Conservation (phyloP, 2,329 filamentous ascomycete species). For the Pyricularia sp. region DNA sequence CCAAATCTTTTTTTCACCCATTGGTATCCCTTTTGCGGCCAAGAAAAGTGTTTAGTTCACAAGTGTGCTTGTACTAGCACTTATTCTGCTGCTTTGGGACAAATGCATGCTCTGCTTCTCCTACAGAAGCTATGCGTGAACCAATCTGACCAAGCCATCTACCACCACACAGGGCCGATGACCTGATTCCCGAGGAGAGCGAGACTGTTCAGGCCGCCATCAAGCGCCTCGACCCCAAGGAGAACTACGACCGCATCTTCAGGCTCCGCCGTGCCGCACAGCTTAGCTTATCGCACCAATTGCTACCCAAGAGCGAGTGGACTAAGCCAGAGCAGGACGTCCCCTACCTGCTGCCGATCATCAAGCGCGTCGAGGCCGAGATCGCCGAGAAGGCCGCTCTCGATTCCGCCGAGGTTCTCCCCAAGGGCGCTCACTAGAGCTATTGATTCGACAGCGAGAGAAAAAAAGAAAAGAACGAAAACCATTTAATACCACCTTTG, state of each 20-base stretch:
- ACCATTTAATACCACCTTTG: not conserved
- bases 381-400: conserved; percentile 40
- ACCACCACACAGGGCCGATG: conserved; percentile 62
- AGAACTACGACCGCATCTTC: conserved; percentile 94
- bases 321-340: conserved; percentile 48
- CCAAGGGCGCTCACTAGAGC: conserved; percentile 34
- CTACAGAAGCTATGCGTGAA: not conserved
- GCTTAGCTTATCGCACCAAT: conserved; percentile 53
- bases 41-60: not conserved
- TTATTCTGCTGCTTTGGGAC: not conserved
- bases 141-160: not conserved
- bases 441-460: not conserved
- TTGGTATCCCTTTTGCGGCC: not conserved
- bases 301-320: conserved; percentile 54
- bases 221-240: conserved; percentile 81
- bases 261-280: conserved; percentile 93
- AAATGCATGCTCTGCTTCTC: not conserved
- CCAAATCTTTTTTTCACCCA: not conserved
- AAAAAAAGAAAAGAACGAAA: conserved; percentile 1
- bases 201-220: conserved; percentile 79
- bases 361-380: conserved; percentile 40
- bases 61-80: not conserved
- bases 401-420: conserved; percentile 34
- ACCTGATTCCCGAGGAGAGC: conserved; percentile 89
- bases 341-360: conserved; percentile 44